Evolutionary conservation across 2,329 filamentous ascomycete species (phyloP).

Genomic region (Colletotrichum theobromicola): DNA sequence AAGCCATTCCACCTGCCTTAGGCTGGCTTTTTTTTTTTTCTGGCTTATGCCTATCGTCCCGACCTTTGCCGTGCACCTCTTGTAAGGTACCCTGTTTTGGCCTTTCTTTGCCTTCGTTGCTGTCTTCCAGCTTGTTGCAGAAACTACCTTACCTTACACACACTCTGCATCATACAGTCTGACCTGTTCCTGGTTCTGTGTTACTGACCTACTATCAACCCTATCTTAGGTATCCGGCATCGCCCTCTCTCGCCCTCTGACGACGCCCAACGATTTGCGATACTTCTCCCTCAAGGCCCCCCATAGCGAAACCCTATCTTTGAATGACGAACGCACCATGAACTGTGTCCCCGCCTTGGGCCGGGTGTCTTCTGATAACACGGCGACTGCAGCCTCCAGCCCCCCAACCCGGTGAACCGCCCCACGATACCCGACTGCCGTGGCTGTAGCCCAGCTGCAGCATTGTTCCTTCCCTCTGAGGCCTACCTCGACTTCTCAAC

Average conservation of each 20-base stretch:
- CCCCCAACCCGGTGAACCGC: constrained; percentile 17
- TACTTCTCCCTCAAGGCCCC: neutral
- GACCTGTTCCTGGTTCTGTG: neutral
- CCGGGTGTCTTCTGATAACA: constrained; percentile 39
- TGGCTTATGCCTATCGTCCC: neutral
- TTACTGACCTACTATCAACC: neutral
- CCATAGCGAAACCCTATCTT: neutral
- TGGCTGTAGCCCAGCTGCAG: neutral
- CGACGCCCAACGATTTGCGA: neutral
- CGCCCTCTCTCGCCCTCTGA: neutral
- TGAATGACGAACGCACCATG: constrained; percentile 31
- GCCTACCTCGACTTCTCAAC: neutral
- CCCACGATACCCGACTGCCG: neutral
- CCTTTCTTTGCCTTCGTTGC: neutral
- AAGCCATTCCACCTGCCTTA: neutral
- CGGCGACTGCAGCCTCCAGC: constrained; percentile 27
- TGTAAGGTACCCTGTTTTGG: neutral
- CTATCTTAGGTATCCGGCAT: neutral
- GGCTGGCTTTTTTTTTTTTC: neutral
- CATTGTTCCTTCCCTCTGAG: neutral
- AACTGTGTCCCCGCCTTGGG: constrained; percentile 37
- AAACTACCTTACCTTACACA: too few relatives aligned
- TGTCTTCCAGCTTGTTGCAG: neutral
- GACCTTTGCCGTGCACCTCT: neutral
- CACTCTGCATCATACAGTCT: neutral